Conservation (phyloP, 2,329 filamentous ascomycete genomes). For the Cladosporium sp. region DNA sequence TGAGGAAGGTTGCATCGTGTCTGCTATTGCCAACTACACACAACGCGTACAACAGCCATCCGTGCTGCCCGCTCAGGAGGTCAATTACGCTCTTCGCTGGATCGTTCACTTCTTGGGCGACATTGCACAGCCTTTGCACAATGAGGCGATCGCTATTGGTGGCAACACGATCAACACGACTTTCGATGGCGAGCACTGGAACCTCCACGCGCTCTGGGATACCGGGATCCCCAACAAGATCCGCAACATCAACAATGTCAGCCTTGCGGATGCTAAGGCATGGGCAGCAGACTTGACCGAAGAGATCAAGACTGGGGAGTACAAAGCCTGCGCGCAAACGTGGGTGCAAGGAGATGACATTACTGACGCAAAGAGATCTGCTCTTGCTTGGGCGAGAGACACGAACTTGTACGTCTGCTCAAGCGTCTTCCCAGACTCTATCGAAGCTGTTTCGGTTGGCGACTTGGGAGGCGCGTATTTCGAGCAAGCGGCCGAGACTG, state of each 20-base stretch:
- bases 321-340: slow-evolving; percentile 26
- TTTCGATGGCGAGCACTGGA: slow-evolving; percentile 38
- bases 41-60: slow-evolving; percentile 32
- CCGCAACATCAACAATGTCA: slow-evolving; percentile 32
- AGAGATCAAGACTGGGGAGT: slow-evolving; percentile 38
- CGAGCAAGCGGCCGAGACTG: slow-evolving; percentile 34
- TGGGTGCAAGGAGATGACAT: slow-evolving; percentile 38
- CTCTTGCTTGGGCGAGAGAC: slow-evolving; percentile 41
- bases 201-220: slow-evolving; percentile 45
- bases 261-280: slow-evolving; percentile 32
- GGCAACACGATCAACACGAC: slow-evolving; percentile 44
- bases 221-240: slow-evolving; percentile 42
- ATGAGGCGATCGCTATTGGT: slow-evolving; percentile 43
- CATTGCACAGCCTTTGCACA: slow-evolving; percentile 56
- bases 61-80: slow-evolving; percentile 29
- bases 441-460: slow-evolving; percentile 31
- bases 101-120: slow-evolving; percentile 62
- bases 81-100: slow-evolving; percentile 46
- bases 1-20: slow-evolving; percentile 46
- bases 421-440: slow-evolving; percentile 38
- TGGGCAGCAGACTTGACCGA: slow-evolving; percentile 37
- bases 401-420: slow-evolving; percentile 41
- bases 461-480: slow-evolving; percentile 35
- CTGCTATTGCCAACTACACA: slow-evolving; percentile 52
- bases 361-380: slow-evolving; percentile 32